A percentile compares a stretch with the other conserved stretches of the same genome.
These are phyloP conservation scores for Acanthamoeba lenticulata DNA, from an alignment of 208 protist species.

Conservation along the genomic window DNA sequence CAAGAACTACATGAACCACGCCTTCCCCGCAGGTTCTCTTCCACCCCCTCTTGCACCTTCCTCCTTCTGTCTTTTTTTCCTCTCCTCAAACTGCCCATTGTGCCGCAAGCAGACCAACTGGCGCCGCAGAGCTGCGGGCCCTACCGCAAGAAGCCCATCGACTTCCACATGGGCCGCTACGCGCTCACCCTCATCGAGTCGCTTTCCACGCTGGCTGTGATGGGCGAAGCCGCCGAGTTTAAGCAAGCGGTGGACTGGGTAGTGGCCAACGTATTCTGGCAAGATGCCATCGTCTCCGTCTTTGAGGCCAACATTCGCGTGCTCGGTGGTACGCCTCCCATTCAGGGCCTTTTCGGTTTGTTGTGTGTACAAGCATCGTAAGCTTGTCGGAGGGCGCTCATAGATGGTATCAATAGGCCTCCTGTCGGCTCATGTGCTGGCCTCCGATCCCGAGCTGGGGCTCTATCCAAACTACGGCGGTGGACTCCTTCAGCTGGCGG, in stretches of 20 bases:
- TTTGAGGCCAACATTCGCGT: slow-evolving; percentile 93
- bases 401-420: no score
- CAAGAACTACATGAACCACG: slow-evolving; percentile 88
- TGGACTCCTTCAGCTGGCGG: neutral
- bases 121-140: slow-evolving; percentile 83
- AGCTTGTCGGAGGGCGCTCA: neutral
- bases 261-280: neutral
- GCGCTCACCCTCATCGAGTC: slow-evolving; percentile 28
- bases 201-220: slow-evolving; percentile 62
- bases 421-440: slow-evolving; percentile 33
- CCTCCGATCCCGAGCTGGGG: neutral
- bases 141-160: neutral
- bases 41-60: neutral
- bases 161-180: neutral
- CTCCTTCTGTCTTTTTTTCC: slow-evolving; percentile 85
- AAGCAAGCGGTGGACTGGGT: slow-evolving; percentile 71
- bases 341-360: slow-evolving; percentile 22
- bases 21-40: slow-evolving; percentile 90
- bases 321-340: slow-evolving; percentile 86
- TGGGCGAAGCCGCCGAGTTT: slow-evolving; percentile 77
- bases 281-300: slow-evolving; percentile 86
- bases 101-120: slow-evolving; percentile 88
- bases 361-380: neutral
- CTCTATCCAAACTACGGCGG: slow-evolving; percentile 14
- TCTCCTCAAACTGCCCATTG: slow-evolving; percentile 75